Evolutionary conservation across 768 basidiomycete genomes (phyloP).

Genomic region (Suillus fuscotomentosus): DNA sequence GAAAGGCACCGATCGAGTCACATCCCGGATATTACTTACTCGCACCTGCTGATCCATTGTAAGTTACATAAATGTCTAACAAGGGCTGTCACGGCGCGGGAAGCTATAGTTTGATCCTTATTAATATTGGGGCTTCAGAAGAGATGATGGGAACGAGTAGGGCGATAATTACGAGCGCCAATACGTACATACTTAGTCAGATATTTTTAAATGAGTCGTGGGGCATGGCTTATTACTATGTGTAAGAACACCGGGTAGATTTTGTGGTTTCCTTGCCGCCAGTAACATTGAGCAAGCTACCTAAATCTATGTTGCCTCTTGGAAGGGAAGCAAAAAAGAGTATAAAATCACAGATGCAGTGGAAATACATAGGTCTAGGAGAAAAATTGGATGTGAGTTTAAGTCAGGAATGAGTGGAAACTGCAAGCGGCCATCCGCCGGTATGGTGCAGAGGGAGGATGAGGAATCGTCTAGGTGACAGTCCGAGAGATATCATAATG

Average conservation of each 20-base stretch:
- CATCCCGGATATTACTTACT: background rate
- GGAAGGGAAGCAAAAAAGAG: background rate
- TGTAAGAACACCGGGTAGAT: background rate
- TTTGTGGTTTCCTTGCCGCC: background rate
- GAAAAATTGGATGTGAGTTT: conserved; percentile 2
- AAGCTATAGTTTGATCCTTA: background rate
- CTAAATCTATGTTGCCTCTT: conserved; percentile 7
- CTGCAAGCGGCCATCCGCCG: conserved; percentile 1
- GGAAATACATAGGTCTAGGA: conserved; percentile 7
- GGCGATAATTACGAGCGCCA: background rate
- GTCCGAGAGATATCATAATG: conserved; percentile 6
- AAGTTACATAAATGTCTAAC: background rate
- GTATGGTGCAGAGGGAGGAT: conserved; percentile 3
- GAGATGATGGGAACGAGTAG: background rate
- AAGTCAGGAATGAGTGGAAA: conserved; percentile 7
- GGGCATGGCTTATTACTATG: background rate
- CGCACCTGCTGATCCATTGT: background rate
- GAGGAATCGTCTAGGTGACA: conserved; percentile 4
- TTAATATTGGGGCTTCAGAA: background rate
- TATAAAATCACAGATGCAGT: conserved; percentile 6
- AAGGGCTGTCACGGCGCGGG: background rate
- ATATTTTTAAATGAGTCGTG: background rate
- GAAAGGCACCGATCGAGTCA: background rate
- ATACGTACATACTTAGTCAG: background rate
- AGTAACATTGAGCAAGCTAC: background rate